Evolutionary conservation across 2,329 filamentous ascomycete genomes (phyloP).

Genomic region (Rutstroemia sp.): DNA sequence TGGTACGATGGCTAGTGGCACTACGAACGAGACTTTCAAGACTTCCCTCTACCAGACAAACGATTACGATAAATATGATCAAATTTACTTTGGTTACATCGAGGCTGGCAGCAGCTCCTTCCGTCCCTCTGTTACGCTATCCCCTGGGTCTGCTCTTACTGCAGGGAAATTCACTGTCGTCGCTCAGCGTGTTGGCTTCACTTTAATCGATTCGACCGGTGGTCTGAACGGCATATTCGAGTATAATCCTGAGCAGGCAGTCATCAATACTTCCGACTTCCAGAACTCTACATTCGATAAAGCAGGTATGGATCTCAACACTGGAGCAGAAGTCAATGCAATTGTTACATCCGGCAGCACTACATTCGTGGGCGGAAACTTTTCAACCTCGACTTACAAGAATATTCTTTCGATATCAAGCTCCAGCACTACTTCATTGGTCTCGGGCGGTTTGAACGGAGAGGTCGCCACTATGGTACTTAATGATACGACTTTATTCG

Average conservation of each 20-base stretch:
- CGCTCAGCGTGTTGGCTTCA: conserved; percentile 82
- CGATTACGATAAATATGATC: conserved; percentile 93
- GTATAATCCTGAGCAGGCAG: conserved; percentile 60
- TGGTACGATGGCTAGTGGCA: conserved; percentile 53
- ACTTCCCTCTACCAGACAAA: conserved; percentile 81
- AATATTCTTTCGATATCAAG: conserved; percentile 73
- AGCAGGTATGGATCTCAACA: conserved; percentile 62
- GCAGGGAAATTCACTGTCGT: conserved; percentile 68
- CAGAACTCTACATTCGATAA: conserved; percentile 67
- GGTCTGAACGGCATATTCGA: conserved; percentile 88
- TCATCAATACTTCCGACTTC: conserved; percentile 55
- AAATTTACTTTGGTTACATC: conserved; percentile 78
- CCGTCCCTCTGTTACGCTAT: conserved; percentile 71
- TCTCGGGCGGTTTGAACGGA: conserved; percentile 71
- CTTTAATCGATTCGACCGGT: conserved; percentile 62
- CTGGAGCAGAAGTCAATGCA: conserved; percentile 60
- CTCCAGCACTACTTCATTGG: conserved; percentile 52
- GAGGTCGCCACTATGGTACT: conserved; percentile 66
- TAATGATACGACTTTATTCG: conserved; percentile 59
- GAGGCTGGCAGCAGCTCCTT: conserved; percentile 68
- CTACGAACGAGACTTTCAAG: conserved; percentile 41
- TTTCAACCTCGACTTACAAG: conserved; percentile 57
- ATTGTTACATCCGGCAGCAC: conserved; percentile 57
- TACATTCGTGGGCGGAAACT: conserved; percentile 78
- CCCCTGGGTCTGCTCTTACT: conserved; percentile 49